Percentiles rank a stretch among this genome's conserved stretches.
Conservation (phyloP, 164 flowering plant genomes). For the Berberis thunbergii region DNA sequence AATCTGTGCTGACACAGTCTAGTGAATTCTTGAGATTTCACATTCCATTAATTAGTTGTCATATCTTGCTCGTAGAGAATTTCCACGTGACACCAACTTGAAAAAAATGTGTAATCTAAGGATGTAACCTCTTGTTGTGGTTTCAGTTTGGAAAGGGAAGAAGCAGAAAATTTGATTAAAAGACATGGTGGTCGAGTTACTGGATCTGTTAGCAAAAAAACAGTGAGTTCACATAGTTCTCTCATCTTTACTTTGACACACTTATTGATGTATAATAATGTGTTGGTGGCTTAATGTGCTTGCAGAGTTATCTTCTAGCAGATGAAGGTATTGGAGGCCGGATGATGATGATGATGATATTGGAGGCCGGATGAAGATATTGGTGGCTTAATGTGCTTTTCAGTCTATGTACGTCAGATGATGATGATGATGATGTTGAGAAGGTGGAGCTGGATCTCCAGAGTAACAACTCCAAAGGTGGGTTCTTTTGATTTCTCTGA, state of each 20-base stretch:
- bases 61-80: too few species aligned
- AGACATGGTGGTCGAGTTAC: constrained; percentile 96
- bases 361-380: too few species aligned
- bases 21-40: too few species aligned
- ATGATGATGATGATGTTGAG: constrained; percentile 31
- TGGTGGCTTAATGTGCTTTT: too few species aligned
- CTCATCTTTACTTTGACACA: constrained; percentile 1
- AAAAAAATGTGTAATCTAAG: neutral
- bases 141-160: constrained; percentile 93
- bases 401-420: constrained; percentile 27
- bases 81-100: neutral
- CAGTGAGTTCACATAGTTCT: constrained; percentile 33
- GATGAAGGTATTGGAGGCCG: constrained; percentile 95
- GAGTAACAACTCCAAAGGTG: constrained; percentile 59
- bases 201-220: constrained; percentile 91
- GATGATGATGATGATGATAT: too few species aligned
- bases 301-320: constrained; percentile 86
- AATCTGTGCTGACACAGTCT: too few species aligned
- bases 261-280: neutral
- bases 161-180: constrained; percentile 91
- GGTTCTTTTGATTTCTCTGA: neutral
- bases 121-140: too few species aligned
- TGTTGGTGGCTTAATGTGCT: constrained; percentile 7
- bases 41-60: too few species aligned
- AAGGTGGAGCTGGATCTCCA: constrained; percentile 53